Evolutionary conservation across 306 rosid genomes (phyloP).

Genomic region (Ormosia emarginata): DNA sequence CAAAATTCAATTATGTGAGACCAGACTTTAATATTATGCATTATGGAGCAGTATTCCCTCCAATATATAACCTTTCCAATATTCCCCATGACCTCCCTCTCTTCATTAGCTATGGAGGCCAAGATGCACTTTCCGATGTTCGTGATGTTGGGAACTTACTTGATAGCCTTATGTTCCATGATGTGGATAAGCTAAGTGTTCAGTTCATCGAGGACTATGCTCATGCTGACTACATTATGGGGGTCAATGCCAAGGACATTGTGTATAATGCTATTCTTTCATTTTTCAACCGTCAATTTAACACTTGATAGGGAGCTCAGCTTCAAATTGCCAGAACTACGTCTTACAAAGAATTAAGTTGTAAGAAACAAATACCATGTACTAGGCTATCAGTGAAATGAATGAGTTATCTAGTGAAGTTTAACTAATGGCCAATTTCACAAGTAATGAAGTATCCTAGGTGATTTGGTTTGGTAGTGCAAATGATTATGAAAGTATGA

Average conservation of each 20-base stretch:
- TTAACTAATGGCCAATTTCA: background rate
- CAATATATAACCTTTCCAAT: conserved; percentile 73
- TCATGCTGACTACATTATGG: conserved; percentile 78
- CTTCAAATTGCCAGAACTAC: background rate
- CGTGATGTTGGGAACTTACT: conserved; percentile 58
- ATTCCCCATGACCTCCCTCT: conserved; percentile 72
- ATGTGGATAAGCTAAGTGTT: conserved; percentile 53
- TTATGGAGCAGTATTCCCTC: conserved; percentile 60
- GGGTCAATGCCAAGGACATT: conserved; percentile 60
- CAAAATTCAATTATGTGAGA: conserved; percentile 58
- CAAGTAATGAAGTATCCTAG: background rate
- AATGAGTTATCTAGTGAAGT: conserved; percentile 2
- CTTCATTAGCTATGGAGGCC: conserved; percentile 83
- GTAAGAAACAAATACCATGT: background rate
- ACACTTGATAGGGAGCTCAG: background rate
- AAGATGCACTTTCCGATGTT: conserved; percentile 71
- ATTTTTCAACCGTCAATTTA: conserved; percentile 52
- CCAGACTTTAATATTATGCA: conserved; percentile 47
- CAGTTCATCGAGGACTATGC: conserved; percentile 67
- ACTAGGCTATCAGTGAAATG: background rate
- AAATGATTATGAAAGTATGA: background rate
- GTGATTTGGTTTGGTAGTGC: background rate
- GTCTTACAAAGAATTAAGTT: background rate
- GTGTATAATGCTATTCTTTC: conserved; percentile 55
- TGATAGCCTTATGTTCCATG: conserved; percentile 55